Conservation (phyloP, 345 rosid genomes). For the Psidium friedrichsthalianum region DNA sequence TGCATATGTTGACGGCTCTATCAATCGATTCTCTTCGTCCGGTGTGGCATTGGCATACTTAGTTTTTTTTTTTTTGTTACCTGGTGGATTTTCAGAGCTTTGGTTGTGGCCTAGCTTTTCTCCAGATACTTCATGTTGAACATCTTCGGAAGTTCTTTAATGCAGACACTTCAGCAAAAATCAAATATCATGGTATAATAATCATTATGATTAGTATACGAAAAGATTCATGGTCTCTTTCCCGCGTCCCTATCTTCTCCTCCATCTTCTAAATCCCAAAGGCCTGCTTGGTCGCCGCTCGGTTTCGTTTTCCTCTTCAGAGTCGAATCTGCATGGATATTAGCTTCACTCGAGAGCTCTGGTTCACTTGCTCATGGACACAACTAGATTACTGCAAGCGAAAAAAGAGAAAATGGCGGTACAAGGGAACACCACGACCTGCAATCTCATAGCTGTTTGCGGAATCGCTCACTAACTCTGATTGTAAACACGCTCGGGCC, state of each 20-base stretch:
- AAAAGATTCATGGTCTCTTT: not conserved
- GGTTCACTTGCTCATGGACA: not conserved
- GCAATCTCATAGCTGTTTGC: not conserved
- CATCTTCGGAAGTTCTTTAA: no score
- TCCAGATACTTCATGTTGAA: no score
- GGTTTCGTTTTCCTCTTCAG: not conserved
- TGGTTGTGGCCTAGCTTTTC: no score
- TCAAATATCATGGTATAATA: no score
- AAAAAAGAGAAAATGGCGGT: not conserved
- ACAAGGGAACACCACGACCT: not conserved
- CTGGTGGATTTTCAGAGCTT: no score
- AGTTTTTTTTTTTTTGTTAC: no score
- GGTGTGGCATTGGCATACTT: no score
- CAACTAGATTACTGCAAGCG: not conserved
- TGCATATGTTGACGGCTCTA: no score
- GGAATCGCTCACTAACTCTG: not conserved
- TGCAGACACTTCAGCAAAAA: no score
- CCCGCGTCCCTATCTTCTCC: not conserved
- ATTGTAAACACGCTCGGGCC: not conserved
- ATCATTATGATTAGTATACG: no score
- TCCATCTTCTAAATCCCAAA: not conserved
- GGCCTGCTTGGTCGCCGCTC: fast-evolving
- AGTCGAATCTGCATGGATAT: not conserved
- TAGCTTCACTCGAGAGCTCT: not conserved
- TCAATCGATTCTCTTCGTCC: no score